Evolutionary conservation across 1,284 basidiomycete species (phyloP).

Genomic region (Coniophora puteana): DNA sequence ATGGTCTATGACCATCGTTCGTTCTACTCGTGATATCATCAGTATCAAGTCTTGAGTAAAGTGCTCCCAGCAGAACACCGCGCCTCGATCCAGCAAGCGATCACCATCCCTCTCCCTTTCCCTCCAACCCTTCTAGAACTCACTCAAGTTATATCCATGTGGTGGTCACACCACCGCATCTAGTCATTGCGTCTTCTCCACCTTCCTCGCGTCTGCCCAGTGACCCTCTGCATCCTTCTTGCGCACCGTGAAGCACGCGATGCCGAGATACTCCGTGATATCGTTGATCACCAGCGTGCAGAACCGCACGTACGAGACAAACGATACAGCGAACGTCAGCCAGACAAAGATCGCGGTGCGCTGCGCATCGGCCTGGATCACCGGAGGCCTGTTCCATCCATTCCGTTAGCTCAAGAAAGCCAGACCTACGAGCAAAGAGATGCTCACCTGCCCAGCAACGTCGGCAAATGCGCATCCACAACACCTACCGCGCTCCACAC

Average conservation of each 20-base stretch:
- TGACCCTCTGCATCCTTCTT: conserved; percentile 74
- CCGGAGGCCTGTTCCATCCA: conserved; percentile 57
- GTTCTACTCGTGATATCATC: too few relatives aligned
- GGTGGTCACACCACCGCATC: too few relatives aligned
- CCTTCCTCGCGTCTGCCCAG: too few relatives aligned
- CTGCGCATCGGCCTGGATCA: conserved; percentile 64
- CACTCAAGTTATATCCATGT: too few relatives aligned
- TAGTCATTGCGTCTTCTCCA: too few relatives aligned
- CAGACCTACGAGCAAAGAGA: conserved; percentile 5
- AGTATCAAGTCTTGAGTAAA: too few relatives aligned
- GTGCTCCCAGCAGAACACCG: too few relatives aligned
- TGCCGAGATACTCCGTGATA: conserved; percentile 84
- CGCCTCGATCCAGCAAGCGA: too few relatives aligned
- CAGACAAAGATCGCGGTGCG: conserved; percentile 68
- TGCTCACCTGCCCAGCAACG: conserved; percentile 64
- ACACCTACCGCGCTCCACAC: conserved; percentile 77
- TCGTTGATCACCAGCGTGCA: conserved; percentile 79
- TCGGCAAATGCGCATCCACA: conserved; percentile 77
- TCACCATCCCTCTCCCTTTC: too few relatives aligned
- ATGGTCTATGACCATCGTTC: too few relatives aligned
- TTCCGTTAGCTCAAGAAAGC: neutral
- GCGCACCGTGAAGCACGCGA: conserved; percentile 86
- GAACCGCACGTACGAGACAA: conserved; percentile 77
- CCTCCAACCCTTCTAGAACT: too few relatives aligned
- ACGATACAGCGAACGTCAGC: conserved; percentile 61